Evolutionary conservation across 2,329 filamentous ascomycete species (phyloP).

Genomic region (Nothomitra cinnamomea): DNA sequence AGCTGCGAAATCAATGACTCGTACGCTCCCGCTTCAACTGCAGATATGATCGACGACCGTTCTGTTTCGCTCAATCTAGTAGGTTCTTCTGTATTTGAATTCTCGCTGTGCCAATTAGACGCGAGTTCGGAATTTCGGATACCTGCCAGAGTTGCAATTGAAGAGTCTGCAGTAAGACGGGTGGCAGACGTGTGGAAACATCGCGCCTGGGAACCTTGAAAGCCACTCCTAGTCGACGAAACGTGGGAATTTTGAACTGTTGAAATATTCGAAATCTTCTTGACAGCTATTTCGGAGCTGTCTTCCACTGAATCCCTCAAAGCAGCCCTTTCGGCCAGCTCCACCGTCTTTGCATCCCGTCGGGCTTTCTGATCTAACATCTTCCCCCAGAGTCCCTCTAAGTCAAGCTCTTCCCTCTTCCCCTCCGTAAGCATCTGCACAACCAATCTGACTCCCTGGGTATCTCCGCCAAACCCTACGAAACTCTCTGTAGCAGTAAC

Average conservation of each 20-base stretch:
- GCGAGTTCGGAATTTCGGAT: not conserved
- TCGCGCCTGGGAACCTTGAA: slow-evolving; percentile 1
- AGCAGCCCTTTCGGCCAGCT: slow-evolving; percentile 14
- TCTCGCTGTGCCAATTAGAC: not conserved
- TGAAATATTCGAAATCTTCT: not conserved
- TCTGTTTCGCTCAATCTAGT: not conserved
- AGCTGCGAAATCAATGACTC: not conserved
- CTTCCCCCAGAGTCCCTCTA: slow-evolving; percentile 46
- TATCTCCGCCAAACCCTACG: slow-evolving; percentile 56
- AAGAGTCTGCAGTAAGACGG: not conserved
- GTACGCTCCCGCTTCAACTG: not conserved
- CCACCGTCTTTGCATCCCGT: slow-evolving; percentile 9
- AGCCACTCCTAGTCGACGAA: not conserved
- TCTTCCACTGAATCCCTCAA: not conserved
- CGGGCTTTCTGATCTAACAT: slow-evolving; percentile 24
- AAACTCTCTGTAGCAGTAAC: slow-evolving; percentile 35
- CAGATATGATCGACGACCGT: not conserved
- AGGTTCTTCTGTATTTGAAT: not conserved
- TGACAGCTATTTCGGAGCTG: too few relatives aligned
- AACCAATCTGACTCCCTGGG: slow-evolving; percentile 42
- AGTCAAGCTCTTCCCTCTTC: slow-evolving; percentile 47
- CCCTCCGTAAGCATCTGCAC: slow-evolving; percentile 57
- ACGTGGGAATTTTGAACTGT: not conserved
- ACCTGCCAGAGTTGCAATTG: not conserved
- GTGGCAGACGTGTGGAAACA: slow-evolving; percentile 2